Evolutionary conservation across 306 rosid genomes (phyloP).

Genomic region (Castanea crenata): DNA sequence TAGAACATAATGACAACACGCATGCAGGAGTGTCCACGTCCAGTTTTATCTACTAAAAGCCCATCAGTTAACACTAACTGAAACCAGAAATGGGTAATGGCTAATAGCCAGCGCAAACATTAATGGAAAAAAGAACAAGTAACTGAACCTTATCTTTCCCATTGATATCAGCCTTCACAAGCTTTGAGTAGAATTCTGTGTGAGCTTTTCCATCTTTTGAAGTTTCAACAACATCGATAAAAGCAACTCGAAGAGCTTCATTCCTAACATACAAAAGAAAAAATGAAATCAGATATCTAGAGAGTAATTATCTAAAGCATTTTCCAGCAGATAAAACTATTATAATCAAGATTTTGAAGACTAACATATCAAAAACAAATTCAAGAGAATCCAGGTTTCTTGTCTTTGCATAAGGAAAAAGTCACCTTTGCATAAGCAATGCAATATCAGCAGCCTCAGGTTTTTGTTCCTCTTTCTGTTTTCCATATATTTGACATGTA

Average conservation of each 20-base stretch:
- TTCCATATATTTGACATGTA: slow-evolving; percentile 93
- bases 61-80: too few species aligned
- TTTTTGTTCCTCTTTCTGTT: slow-evolving; percentile 86
- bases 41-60: too few species aligned
- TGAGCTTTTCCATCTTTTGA: slow-evolving; percentile 63
- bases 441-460: slow-evolving; percentile 96
- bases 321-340: background rate
- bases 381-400: background rate
- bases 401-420: background rate
- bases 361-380: background rate
- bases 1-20: too few species aligned
- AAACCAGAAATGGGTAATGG: too few species aligned
- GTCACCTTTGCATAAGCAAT: slow-evolving; percentile 89
- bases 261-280: slow-evolving; percentile 44
- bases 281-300: slow-evolving; percentile 15
- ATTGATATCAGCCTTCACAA: slow-evolving; percentile 86
- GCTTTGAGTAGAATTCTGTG: slow-evolving; percentile 82
- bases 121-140: slow-evolving; percentile 14
- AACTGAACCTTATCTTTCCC: slow-evolving; percentile 81
- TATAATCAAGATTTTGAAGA: background rate
- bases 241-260: slow-evolving; percentile 97
- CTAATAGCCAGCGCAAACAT: too few species aligned
- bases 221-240: slow-evolving; percentile 81
- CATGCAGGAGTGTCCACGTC: too few species aligned
- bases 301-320: background rate